Conservation (phyloP, 2,329 filamentous ascomycete genomes). For the Blumeria hordei region DNA sequence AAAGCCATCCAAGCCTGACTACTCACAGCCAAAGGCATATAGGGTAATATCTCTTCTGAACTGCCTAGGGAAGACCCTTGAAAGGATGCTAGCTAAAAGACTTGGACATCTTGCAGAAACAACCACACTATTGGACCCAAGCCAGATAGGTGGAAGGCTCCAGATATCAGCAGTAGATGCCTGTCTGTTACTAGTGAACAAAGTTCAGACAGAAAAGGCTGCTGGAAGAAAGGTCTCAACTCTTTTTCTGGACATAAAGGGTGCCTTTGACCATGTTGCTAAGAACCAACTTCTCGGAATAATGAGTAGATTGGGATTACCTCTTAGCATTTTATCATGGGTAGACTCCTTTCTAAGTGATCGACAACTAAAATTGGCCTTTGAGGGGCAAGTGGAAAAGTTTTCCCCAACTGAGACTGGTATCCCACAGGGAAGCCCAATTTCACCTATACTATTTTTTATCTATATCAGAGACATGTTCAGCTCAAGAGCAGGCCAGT, state of each 20-base stretch:
- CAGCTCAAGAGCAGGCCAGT: not conserved
- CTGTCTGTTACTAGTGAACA: not conserved
- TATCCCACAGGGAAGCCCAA: not conserved
- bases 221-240: not conserved
- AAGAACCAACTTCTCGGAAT: not conserved
- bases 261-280: not conserved
- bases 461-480: slow-evolving; percentile 1
- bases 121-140: not conserved
- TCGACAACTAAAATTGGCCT: not conserved
- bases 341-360: not conserved
- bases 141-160: not conserved
- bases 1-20: not conserved
- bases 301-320: not conserved
- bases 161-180: not conserved
- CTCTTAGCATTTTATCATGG: not conserved
- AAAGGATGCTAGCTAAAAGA: slow-evolving; percentile 1
- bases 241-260: not conserved
- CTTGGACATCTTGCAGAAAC: not conserved
- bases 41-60: slow-evolving; percentile 1
- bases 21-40: not conserved
- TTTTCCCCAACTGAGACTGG: not conserved
- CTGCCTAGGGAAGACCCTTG: not conserved
- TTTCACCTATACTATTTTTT: not conserved
- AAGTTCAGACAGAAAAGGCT: not conserved
- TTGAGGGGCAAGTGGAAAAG: not conserved